phyloP scores from a whole-genome alignment of 805 yeast species.

The Kuraishia hungarica region DNA sequence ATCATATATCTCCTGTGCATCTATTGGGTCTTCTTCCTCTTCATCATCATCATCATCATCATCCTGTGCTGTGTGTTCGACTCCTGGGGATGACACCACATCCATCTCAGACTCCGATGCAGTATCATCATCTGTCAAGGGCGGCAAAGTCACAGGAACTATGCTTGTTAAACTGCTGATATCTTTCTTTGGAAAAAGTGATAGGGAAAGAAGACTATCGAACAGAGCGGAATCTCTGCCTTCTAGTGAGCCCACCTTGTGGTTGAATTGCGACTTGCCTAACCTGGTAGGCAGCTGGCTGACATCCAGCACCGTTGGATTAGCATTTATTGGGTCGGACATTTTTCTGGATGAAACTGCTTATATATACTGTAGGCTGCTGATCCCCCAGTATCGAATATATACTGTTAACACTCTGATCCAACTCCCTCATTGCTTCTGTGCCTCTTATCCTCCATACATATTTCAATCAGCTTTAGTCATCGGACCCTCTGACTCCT shows the following conservation, averaged over 20 bases:
- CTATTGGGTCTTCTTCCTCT: conserved; percentile 56
- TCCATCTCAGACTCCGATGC: conserved; percentile 1
- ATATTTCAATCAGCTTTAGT: background rate
- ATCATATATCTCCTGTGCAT: conserved; percentile 85
- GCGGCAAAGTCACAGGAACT: conserved; percentile 4
- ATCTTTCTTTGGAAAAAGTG: background rate
- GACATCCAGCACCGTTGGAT: conserved; percentile 76
- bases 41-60: conserved; percentile 19
- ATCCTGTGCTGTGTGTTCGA: background rate
- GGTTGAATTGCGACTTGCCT: conserved; percentile 10
- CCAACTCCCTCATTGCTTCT: background rate
- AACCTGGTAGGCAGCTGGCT: conserved; percentile 68
- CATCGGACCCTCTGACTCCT: background rate
- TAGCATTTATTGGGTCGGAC: conserved; percentile 86
- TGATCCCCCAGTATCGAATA: too few relatives aligned
- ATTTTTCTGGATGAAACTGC: conserved; percentile 22
- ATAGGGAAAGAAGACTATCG: conserved; percentile 7
- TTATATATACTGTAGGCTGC: too few relatives aligned
- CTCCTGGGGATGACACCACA: background rate
- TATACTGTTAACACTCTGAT: background rate
- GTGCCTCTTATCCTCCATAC: background rate
- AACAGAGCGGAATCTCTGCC: conserved; percentile 14
- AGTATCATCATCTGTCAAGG: conserved; percentile 8
- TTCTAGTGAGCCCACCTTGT: conserved; percentile 1
- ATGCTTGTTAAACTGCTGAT: background rate